Evolutionary conservation across 139 green algal genomes (phyloP).

Genomic region (Ettlia oleoabundans): DNA sequence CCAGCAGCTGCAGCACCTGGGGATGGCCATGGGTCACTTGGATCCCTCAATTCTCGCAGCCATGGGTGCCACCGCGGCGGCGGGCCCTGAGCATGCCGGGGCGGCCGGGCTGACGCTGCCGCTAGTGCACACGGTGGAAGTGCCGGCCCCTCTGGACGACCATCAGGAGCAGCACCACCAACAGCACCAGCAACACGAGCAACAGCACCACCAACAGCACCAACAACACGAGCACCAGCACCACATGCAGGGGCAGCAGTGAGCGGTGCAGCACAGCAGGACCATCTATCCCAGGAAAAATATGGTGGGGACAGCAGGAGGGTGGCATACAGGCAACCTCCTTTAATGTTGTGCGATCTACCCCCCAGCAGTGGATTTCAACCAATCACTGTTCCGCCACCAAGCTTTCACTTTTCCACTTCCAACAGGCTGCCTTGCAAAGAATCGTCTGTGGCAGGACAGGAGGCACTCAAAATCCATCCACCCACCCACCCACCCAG

Average conservation of each 20-base stretch:
- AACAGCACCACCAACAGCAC: neutral
- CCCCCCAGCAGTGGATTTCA: no score
- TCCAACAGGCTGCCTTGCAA: no score
- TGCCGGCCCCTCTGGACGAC: neutral
- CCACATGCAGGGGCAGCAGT: neutral
- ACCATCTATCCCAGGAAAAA: no score
- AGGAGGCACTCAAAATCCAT: no score
- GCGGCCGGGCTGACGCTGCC: conserved; percentile 1
- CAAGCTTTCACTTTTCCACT: no score
- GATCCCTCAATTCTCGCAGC: neutral
- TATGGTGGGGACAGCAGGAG: no score
- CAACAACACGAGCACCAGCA: neutral
- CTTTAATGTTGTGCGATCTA: no score
- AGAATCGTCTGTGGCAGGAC: no score
- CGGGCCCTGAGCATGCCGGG: neutral
- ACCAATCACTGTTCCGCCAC: no score
- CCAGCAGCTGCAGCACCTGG: neutral
- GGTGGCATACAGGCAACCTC: no score
- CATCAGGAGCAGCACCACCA: neutral
- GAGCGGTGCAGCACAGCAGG: neutral
- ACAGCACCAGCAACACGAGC: neutral
- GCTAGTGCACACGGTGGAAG: conserved; percentile 1
- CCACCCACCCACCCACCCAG: no score
- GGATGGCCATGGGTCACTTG: neutral
- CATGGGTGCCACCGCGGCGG: neutral